A percentile compares a stretch with the other conserved stretches of the same genome.
phyloP scores from a whole-genome alignment of 2,329 filamentous ascomycete genomes.

The Ambrosiella beaveri region DNA sequence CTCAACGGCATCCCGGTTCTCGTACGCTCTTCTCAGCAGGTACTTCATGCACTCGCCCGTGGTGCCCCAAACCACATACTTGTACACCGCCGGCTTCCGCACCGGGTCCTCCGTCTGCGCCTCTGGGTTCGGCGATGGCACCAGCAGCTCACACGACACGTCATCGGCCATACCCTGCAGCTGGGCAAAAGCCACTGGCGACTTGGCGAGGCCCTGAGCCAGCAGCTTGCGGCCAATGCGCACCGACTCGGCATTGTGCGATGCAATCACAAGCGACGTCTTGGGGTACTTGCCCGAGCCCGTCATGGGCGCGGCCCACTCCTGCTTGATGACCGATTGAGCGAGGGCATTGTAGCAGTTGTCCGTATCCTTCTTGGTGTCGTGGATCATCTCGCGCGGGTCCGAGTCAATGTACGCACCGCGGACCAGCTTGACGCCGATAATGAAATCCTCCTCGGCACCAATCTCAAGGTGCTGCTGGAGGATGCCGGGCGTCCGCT shows the following conservation, averaged over 20 bases:
- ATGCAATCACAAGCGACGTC: slow-evolving; percentile 55
- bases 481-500: slow-evolving; percentile 40
- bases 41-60: slow-evolving; percentile 77
- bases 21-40: slow-evolving; percentile 41
- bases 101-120: slow-evolving; percentile 1
- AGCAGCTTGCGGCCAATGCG: slow-evolving; percentile 35
- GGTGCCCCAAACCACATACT: slow-evolving; percentile 54
- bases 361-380: slow-evolving; percentile 56
- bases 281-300: slow-evolving; percentile 32
- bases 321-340: slow-evolving; percentile 45
- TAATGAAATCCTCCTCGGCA: slow-evolving; percentile 39
- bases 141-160: slow-evolving; percentile 49
- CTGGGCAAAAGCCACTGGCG: slow-evolving; percentile 38
- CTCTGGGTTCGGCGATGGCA: slow-evolving; percentile 6
- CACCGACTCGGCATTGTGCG: slow-evolving; percentile 65
- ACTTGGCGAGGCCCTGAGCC: slow-evolving; percentile 26
- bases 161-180: slow-evolving; percentile 94
- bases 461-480: slow-evolving; percentile 43
- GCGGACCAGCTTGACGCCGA: slow-evolving; percentile 60
- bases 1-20: slow-evolving; percentile 55
- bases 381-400: slow-evolving; percentile 51
- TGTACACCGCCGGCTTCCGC: slow-evolving; percentile 31
- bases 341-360: slow-evolving; percentile 55
- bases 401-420: slow-evolving; percentile 59
- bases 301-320: slow-evolving; percentile 35